These are phyloP conservation scores for Phytophthora boehmeriae DNA, from an alignment of 352 stramenopile genomes.

Conservation along the genomic window DNA sequence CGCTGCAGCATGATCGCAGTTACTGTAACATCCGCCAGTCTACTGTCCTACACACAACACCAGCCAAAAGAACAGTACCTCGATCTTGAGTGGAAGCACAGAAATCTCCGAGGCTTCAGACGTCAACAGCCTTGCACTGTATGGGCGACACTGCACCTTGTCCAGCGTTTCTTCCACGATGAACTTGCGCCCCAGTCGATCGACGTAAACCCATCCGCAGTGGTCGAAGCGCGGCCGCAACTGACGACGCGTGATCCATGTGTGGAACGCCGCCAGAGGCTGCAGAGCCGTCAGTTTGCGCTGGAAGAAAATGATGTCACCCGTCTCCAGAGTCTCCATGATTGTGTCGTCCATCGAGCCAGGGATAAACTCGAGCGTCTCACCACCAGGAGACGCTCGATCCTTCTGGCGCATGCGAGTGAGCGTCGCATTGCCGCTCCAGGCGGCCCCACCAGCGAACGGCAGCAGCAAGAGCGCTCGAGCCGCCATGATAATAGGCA, in stretches of 20 bases:
- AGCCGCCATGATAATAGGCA: conserved; percentile 28
- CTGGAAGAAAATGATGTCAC: conserved; percentile 81
- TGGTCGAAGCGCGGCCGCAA: conserved; percentile 82
- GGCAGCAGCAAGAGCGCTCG: conserved; percentile 61
- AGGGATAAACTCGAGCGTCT: conserved; percentile 64
- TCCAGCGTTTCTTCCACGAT: conserved; percentile 84
- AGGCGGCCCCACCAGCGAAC: conserved; percentile 56
- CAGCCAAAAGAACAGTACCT: conserved; percentile 22
- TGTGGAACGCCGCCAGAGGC: conserved; percentile 74
- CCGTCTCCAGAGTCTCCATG: conserved; percentile 86
- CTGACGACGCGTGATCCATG: conserved; percentile 53
- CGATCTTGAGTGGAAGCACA: conserved; percentile 68
- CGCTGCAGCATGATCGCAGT: conserved; percentile 45
- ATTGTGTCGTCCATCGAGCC: conserved; percentile 89
- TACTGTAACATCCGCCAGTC: not conserved
- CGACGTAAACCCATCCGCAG: conserved; percentile 81
- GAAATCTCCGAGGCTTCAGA: conserved; percentile 81
- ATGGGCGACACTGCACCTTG: conserved; percentile 80
- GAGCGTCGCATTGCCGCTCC: conserved; percentile 73
- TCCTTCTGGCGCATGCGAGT: conserved; percentile 53
- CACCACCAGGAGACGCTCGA: conserved; percentile 30
- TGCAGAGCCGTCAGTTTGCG: conserved; percentile 76
- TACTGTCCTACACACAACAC: too few relatives aligned
- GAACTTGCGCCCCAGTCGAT: conserved; percentile 82
- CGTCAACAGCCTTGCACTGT: conserved; percentile 73